A percentile compares a stretch with the other conserved stretches of the same genome.
phyloP scores from a whole-genome alignment of 192 early-diverging fungal species.

The Phycomyces blakesleeanus region DNA sequence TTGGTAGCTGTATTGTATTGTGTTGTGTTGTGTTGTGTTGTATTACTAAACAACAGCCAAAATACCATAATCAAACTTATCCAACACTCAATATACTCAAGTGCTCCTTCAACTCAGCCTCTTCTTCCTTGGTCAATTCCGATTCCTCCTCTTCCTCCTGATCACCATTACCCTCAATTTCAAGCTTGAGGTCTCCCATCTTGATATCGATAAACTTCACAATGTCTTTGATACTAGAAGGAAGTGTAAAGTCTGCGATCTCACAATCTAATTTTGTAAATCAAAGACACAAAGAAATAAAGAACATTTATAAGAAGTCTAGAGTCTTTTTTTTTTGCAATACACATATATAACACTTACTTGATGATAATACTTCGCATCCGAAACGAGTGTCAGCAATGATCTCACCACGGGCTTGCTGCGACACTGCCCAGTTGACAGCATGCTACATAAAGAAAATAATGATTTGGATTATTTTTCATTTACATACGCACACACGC shows the following conservation, averaged over 20 bases:
- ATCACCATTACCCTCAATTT: background rate
- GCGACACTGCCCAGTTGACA: constrained; percentile 19
- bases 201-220: constrained; percentile 15
- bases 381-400: constrained; percentile 22
- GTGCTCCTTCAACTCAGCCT: constrained; percentile 13
- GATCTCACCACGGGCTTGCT: background rate
- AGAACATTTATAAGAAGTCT: too few relatives aligned
- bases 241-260: constrained; percentile 23
- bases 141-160: background rate
- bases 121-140: constrained; percentile 9
- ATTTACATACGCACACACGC: too few relatives aligned
- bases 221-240: constrained; percentile 16
- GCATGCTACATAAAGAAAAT: constrained; percentile 8
- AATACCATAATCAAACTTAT: background rate
- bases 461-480: background rate
- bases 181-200: constrained; percentile 12
- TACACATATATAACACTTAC: too few relatives aligned
- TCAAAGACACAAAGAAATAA: too few relatives aligned
- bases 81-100: constrained; percentile 1
- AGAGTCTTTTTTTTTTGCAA: too few relatives aligned
- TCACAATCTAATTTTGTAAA: constrained; percentile 29
- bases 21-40: too few relatives aligned
- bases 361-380: constrained; percentile 22
- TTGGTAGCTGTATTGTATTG: too few relatives aligned
- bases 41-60: background rate